phyloP scores from a whole-genome alignment of 805 yeast species.

The Maudiozyma bulderi region DNA sequence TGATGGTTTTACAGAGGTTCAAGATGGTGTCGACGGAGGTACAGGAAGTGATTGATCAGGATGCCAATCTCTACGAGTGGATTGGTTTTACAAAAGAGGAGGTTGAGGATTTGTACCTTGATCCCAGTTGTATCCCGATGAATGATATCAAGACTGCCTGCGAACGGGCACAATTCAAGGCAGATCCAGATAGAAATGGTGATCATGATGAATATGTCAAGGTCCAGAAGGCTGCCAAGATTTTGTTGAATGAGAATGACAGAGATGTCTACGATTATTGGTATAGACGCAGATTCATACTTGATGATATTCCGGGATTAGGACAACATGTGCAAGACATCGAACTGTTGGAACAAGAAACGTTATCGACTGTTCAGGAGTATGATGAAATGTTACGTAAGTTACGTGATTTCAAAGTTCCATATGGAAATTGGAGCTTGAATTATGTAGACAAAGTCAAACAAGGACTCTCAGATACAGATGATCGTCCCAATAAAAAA shows the following conservation, averaged over 20 bases:
- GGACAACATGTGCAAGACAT: too few species aligned
- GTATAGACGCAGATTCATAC: conserved; percentile 1
- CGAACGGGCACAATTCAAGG: too few species aligned
- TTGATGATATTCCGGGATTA: too few species aligned
- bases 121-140: too few species aligned
- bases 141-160: too few species aligned
- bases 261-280: conserved; percentile 20
- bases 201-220: conserved; percentile 16
- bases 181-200: conserved; percentile 4
- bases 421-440: conserved; percentile 20
- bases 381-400: conserved; percentile 23
- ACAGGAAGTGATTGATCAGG: too few species aligned
- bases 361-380: conserved; percentile 10
- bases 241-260: conserved; percentile 13
- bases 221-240: conserved; percentile 20
- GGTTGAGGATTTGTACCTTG: too few species aligned
- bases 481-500: neutral
- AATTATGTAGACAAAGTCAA: neutral
- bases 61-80: too few species aligned
- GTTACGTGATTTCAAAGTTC: conserved; percentile 17
- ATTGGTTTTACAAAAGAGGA: too few species aligned
- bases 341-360: neutral
- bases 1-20: too few species aligned
- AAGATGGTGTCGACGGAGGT: too few species aligned
- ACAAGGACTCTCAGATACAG: neutral